These are phyloP conservation scores for Chondrus crispus DNA, from an alignment of 23 red algal species.

Conservation along the genomic window DNA sequence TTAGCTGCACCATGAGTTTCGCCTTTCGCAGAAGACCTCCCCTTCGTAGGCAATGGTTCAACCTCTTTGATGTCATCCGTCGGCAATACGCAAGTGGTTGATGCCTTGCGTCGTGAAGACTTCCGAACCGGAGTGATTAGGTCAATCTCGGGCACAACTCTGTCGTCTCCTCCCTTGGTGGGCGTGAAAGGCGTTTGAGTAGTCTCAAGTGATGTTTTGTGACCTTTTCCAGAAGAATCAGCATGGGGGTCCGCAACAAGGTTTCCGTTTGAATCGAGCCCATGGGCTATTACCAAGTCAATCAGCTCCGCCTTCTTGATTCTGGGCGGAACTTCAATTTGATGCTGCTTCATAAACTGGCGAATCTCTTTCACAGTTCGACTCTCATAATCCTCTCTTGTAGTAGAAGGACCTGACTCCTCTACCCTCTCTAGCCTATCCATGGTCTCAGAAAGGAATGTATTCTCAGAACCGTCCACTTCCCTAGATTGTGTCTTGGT, in stretches of 20 bases:
- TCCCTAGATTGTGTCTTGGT: too few species aligned
- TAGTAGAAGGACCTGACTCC: too few species aligned
- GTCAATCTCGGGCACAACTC: background rate
- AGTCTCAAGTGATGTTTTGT: background rate
- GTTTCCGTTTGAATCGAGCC: background rate
- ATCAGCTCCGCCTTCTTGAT: slow-evolving; percentile 45
- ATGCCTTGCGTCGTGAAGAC: background rate
- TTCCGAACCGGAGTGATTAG: background rate
- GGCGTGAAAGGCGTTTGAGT: slow-evolving; percentile 8
- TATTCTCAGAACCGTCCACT: too few species aligned
- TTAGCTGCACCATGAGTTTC: too few species aligned
- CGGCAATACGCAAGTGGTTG: background rate
- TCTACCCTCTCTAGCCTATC: too few species aligned
- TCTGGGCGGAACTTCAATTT: slow-evolving; percentile 12
- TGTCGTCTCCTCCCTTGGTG: background rate
- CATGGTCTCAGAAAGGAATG: too few species aligned
- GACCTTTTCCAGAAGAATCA: background rate
- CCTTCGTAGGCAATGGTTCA: too few species aligned
- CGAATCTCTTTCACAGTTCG: slow-evolving; percentile 60
- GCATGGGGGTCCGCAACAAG: background rate
- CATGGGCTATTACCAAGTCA: background rate
- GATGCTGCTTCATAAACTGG: background rate
- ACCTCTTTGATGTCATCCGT: too few species aligned
- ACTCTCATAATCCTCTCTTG: too few species aligned
- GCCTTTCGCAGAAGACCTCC: too few species aligned